A percentile compares a stretch with the other conserved stretches of the same genome.
These are phyloP conservation scores for Trichoderma asperelloides DNA, from an alignment of 495 filamentous ascomycete genomes.

Conservation along the genomic window DNA sequence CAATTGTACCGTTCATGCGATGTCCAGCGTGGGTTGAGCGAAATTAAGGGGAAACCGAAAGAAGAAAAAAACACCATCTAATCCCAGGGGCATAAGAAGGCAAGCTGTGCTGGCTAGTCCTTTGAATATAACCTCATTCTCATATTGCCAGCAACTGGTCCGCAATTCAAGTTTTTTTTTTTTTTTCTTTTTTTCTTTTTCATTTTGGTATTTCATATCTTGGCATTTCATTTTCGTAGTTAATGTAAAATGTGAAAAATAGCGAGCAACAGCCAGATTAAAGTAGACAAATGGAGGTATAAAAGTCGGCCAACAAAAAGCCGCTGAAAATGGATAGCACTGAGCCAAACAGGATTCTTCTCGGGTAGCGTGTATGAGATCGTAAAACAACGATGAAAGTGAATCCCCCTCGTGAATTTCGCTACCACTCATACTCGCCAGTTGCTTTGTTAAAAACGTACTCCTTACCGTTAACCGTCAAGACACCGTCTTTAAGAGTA, in stretches of 20 bases:
- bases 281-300: neutral
- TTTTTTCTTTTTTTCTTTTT: neutral
- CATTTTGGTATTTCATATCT: neutral
- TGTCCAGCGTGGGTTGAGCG: neutral
- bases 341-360: no score
- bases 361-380: neutral
- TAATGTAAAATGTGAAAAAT: neutral
- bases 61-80: neutral
- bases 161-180: neutral
- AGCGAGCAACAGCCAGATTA: neutral
- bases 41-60: neutral
- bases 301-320: neutral
- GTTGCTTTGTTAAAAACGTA: constrained; percentile 97
- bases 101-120: no score
- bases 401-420: neutral
- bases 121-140: no score
- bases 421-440: constrained; percentile 95
- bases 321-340: no score
- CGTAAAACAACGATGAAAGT: neutral
- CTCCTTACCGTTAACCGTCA: constrained; percentile 85
- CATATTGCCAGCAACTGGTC: neutral
- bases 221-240: neutral
- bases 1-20: neutral
- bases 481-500: constrained; percentile 89
- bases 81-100: neutral